Conservation (phyloP, 2,329 filamentous ascomycete species). For the Epicoccum nigrum region DNA sequence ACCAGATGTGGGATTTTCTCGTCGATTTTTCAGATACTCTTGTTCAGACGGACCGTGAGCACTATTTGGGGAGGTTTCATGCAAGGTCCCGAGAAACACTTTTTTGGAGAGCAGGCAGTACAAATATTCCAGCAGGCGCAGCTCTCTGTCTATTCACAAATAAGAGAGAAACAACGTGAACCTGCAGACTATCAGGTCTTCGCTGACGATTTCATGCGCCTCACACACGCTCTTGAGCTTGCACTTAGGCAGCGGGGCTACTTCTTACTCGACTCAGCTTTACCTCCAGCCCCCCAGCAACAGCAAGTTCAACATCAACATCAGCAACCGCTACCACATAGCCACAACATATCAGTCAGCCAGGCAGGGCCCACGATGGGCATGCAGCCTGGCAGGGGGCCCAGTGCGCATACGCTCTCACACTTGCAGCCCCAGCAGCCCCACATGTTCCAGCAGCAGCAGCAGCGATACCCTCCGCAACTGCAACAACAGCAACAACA, state of each 20-base stretch:
- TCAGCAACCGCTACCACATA: no score
- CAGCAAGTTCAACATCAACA: not conserved
- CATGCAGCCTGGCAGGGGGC: slow-evolving; percentile 71
- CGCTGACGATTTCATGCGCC: no score
- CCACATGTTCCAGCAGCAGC: slow-evolving; percentile 60
- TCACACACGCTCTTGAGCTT: no score
- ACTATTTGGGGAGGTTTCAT: slow-evolving; percentile 42
- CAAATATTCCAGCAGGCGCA: not conserved
- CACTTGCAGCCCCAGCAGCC: slow-evolving; percentile 71
- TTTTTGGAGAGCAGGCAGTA: slow-evolving; percentile 17
- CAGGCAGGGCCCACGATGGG: slow-evolving; percentile 75
- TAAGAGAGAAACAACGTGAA: no score
- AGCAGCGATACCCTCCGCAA: slow-evolving; percentile 39
- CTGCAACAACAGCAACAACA: not conserved
- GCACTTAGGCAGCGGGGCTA: no score
- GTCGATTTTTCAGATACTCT: slow-evolving; percentile 58
- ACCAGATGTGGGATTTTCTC: slow-evolving; percentile 59
- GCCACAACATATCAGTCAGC: not conserved
- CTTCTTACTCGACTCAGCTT: not conserved
- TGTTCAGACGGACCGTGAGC: slow-evolving; percentile 60
- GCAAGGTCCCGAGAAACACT: not conserved
- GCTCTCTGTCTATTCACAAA: no score
- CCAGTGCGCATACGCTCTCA: slow-evolving; percentile 72
- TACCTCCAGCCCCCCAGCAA: not conserved
- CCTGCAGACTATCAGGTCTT: no score